A percentile compares a stretch with the other conserved stretches of the same genome.
These are phyloP conservation scores for Solidago caesia DNA, from an alignment of 129 eudicot genomes.

Conservation along the genomic window DNA sequence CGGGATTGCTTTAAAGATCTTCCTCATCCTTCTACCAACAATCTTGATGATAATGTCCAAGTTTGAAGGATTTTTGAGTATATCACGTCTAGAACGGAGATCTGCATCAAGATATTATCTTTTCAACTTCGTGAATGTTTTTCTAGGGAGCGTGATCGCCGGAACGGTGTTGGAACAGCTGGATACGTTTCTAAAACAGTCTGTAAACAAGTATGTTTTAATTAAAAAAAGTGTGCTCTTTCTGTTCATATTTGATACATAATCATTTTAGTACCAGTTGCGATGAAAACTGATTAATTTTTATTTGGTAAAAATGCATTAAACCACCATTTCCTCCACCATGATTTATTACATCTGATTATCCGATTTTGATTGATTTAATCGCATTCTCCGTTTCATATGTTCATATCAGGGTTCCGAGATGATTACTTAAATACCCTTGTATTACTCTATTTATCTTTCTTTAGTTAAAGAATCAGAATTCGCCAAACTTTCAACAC, in stretches of 20 bases:
- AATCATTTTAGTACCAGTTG: neutral
- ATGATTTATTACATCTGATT: too few species aligned
- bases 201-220: slow-evolving; percentile 63
- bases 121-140: slow-evolving; percentile 82
- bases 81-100: slow-evolving; percentile 78
- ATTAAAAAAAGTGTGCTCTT: neutral
- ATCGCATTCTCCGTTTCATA: too few species aligned
- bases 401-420: too few species aligned
- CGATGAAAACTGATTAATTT: neutral
- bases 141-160: slow-evolving; percentile 70
- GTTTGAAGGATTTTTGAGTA: slow-evolving; percentile 77
- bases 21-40: slow-evolving; percentile 75
- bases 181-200: slow-evolving; percentile 55
- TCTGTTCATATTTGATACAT: neutral
- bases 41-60: slow-evolving; percentile 94
- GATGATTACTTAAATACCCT: too few species aligned
- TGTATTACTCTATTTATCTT: too few species aligned
- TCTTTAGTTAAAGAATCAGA: neutral
- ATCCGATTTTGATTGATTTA: too few species aligned
- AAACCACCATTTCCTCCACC: too few species aligned
- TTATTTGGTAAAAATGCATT: too few species aligned
- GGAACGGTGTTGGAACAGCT: slow-evolving; percentile 93
- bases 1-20: slow-evolving; percentile 89
- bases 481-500: neutral
- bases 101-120: slow-evolving; percentile 82